Conservation (phyloP, 805 yeast species). For the Scheffersomyces amazonensis region DNA sequence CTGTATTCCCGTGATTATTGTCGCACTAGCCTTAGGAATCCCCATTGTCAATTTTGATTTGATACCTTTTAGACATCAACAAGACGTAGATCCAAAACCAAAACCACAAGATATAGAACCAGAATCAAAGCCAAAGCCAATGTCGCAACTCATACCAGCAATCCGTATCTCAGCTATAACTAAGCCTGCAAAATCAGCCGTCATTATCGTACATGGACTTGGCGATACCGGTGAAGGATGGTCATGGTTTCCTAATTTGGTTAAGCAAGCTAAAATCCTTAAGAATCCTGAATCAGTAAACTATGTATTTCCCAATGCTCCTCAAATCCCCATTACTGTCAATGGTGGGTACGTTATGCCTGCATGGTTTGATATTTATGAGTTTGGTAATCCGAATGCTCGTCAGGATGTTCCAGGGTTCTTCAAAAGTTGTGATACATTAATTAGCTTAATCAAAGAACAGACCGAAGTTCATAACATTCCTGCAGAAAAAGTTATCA, state of each 20-base stretch:
- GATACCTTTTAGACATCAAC: too few species aligned
- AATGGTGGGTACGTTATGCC: constrained; percentile 70
- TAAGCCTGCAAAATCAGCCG: constrained; percentile 44
- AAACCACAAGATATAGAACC: too few species aligned
- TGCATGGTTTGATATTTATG: constrained; percentile 81
- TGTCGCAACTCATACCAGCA: constrained; percentile 4
- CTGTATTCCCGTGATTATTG: too few species aligned
- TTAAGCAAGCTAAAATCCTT: constrained; percentile 44
- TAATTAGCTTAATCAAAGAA: constrained; percentile 47
- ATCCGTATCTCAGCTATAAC: constrained; percentile 20
- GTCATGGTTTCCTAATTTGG: constrained; percentile 72
- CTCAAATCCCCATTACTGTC: constrained; percentile 62
- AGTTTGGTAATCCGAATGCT: constrained; percentile 46
- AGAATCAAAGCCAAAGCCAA: too few species aligned
- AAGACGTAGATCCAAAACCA: too few species aligned
- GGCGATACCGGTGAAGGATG: constrained; percentile 93
- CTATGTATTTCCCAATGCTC: constrained; percentile 92
- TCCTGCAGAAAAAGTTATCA: constrained; percentile 63
- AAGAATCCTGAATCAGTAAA: constrained; percentile 48
- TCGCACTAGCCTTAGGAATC: too few species aligned
- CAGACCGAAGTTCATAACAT: constrained; percentile 51
- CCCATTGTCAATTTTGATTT: too few species aligned
- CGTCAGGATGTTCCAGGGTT: constrained; percentile 56
- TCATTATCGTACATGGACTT: constrained; percentile 82
- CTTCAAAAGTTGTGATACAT: constrained; percentile 43